phyloP scores from a whole-genome alignment of 495 filamentous ascomycete species.

The Chaetomium tenue region DNA sequence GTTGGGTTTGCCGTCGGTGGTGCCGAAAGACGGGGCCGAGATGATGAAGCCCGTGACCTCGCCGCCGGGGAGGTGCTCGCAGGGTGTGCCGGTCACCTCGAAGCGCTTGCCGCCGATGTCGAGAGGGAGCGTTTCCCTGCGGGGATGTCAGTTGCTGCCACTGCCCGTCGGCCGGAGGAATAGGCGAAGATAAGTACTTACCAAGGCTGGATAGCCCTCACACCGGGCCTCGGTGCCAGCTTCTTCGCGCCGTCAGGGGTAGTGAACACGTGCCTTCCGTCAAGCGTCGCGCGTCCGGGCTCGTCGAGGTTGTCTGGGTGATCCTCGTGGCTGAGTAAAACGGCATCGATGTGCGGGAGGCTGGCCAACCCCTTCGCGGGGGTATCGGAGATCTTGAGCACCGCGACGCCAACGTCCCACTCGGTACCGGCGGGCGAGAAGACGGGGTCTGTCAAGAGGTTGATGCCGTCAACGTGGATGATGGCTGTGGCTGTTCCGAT shows the following conservation, averaged over 20 bases:
- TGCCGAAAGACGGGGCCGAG: slow-evolving; percentile 42
- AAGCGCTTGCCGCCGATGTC: slow-evolving; percentile 42
- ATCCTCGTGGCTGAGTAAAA: slow-evolving; percentile 57
- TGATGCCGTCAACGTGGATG: slow-evolving; percentile 47
- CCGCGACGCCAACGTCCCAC: slow-evolving; percentile 35
- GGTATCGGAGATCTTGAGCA: slow-evolving; percentile 36
- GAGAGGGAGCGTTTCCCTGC: slow-evolving; percentile 26
- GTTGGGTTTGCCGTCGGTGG: slow-evolving; percentile 44
- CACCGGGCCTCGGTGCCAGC: slow-evolving; percentile 44
- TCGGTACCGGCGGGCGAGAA: slow-evolving; percentile 48
- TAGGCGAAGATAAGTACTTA: neutral
- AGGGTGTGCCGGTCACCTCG: slow-evolving; percentile 50
- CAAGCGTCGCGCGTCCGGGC: slow-evolving; percentile 41
- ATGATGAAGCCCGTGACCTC: slow-evolving; percentile 54
- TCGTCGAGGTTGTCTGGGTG: slow-evolving; percentile 56
- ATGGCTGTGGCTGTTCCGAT: slow-evolving; percentile 42
- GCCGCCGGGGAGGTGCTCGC: slow-evolving; percentile 46
- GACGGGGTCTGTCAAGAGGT: slow-evolving; percentile 54
- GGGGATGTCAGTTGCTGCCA: neutral
- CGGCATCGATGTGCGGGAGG: slow-evolving; percentile 51
- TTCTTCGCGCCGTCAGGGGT: slow-evolving; percentile 50
- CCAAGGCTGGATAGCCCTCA: slow-evolving; percentile 41
- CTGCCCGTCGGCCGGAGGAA: neutral
- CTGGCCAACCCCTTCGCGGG: slow-evolving; percentile 42
- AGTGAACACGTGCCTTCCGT: slow-evolving; percentile 52